Percentiles rank a stretch among this genome's conserved stretches.
These are phyloP conservation scores for Pythium phragmiticola DNA, from an alignment of 352 stramenopile species.

Conservation along the genomic window DNA sequence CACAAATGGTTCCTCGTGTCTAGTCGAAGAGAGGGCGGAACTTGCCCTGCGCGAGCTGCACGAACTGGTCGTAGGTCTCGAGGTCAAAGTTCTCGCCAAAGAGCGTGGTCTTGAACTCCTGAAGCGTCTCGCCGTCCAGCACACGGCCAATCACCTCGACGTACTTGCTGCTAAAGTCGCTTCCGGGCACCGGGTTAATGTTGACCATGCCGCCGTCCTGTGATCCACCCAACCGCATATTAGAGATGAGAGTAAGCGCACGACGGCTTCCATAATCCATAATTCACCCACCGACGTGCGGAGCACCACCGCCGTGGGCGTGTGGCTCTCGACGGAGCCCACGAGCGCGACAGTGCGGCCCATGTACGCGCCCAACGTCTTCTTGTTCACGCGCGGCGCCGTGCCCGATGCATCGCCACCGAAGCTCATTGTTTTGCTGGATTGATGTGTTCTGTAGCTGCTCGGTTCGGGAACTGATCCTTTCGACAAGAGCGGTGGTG, in stretches of 20 bases:
- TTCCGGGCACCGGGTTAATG: conserved; percentile 65
- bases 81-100: conserved; percentile 83
- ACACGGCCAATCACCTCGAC: conserved; percentile 86
- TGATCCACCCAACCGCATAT: not conserved
- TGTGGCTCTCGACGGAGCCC: conserved; percentile 70
- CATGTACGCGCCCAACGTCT: conserved; percentile 56
- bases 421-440: conserved; percentile 43
- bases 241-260: not conserved
- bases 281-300: conserved; percentile 53
- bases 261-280: no score
- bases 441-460: not conserved
- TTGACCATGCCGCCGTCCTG: conserved; percentile 82
- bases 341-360: conserved; percentile 76
- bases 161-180: conserved; percentile 80
- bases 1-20: conserved; percentile 4
- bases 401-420: conserved; percentile 45
- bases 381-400: conserved; percentile 84
- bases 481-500: not conserved
- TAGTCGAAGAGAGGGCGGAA: conserved; percentile 74
- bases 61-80: conserved; percentile 81
- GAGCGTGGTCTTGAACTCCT: conserved; percentile 86
- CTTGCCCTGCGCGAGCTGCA: conserved; percentile 73
- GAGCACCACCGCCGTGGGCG: conserved; percentile 65
- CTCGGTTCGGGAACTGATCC: conserved; percentile 13
- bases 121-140: conserved; percentile 60